Percentiles rank a stretch among this genome's conserved stretches.
Conservation (phyloP, 768 basidiomycete genomes). For the Leccinum subtestaceum region DNA sequence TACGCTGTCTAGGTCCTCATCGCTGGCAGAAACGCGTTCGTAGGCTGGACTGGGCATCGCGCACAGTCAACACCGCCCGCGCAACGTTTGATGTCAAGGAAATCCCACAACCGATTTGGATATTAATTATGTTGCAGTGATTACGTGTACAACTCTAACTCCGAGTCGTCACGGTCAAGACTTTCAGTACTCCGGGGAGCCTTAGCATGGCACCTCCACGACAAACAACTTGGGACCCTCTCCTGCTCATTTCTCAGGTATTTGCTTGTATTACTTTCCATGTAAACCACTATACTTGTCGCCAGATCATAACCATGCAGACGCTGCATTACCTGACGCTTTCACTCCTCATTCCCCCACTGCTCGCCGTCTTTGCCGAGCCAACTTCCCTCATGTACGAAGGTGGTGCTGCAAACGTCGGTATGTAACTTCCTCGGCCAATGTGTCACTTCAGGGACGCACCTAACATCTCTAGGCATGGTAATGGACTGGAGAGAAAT, state of each 20-base stretch:
- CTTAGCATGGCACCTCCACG: slow-evolving; percentile 37
- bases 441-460: background rate
- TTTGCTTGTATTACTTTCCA: background rate
- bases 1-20: slow-evolving; percentile 20
- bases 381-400: slow-evolving; percentile 66
- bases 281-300: background rate
- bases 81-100: background rate
- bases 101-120: background rate
- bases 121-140: slow-evolving; percentile 9
- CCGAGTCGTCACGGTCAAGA: background rate
- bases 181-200: background rate
- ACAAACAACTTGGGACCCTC: slow-evolving; percentile 80
- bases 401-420: slow-evolving; percentile 77
- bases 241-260: slow-evolving; percentile 85
- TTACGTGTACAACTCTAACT: slow-evolving; percentile 14
- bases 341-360: slow-evolving; percentile 74
- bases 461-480: slow-evolving; percentile 52
- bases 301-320: slow-evolving; percentile 89
- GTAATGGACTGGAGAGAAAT: slow-evolving; percentile 98
- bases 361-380: slow-evolving; percentile 75
- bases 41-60: slow-evolving; percentile 31
- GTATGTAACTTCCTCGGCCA: slow-evolving; percentile 38
- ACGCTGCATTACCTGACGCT: slow-evolving; percentile 92
- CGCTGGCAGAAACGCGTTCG: slow-evolving; percentile 29
- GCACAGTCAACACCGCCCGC: background rate